Evolutionary conservation across 139 green algal species (phyloP).

Genomic region (Parachlorella kessleri): DNA sequence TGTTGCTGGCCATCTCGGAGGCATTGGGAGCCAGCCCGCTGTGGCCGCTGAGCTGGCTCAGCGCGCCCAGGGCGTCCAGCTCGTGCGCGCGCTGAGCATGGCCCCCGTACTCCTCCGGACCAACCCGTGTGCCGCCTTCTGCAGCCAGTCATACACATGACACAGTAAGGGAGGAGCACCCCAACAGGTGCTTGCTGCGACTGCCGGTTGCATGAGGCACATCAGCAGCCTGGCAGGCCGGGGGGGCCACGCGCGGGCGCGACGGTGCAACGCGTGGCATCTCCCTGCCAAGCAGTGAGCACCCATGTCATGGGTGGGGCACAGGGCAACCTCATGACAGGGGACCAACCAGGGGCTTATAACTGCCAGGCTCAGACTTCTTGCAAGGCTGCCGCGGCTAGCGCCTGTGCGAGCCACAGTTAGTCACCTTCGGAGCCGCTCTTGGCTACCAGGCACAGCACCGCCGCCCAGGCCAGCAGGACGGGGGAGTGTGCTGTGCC

Average conservation of each 20-base stretch:
- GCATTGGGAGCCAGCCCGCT: slow-evolving; percentile 6
- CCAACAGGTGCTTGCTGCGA: background rate
- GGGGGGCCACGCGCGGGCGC: too few relatives aligned
- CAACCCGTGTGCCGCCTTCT: background rate
- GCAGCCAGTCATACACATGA: background rate
- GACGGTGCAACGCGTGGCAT: too few relatives aligned
- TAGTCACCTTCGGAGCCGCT: background rate
- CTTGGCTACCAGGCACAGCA: slow-evolving; percentile 30
- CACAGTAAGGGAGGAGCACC: background rate
- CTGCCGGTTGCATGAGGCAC: too few relatives aligned
- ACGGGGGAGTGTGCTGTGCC: slow-evolving; percentile 26
- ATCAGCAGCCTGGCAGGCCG: too few relatives aligned
- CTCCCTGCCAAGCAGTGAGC: too few relatives aligned
- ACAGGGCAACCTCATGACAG: too few relatives aligned
- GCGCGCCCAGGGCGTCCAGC: slow-evolving; percentile 21
- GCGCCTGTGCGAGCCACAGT: too few relatives aligned
- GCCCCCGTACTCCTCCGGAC: background rate
- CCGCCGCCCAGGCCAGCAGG: slow-evolving; percentile 38
- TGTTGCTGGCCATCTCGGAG: slow-evolving; percentile 27
- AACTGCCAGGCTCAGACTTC: too few relatives aligned
- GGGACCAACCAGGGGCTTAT: too few relatives aligned
- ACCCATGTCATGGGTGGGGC: too few relatives aligned
- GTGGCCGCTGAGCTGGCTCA: slow-evolving; percentile 15
- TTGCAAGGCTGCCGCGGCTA: too few relatives aligned
- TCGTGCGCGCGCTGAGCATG: slow-evolving; percentile 4